A percentile compares a stretch with the other conserved stretches of the same genome.
These are phyloP conservation scores for Sclerotinia trifoliorum DNA, from an alignment of 2,329 filamentous ascomycete species.

Conservation along the genomic window DNA sequence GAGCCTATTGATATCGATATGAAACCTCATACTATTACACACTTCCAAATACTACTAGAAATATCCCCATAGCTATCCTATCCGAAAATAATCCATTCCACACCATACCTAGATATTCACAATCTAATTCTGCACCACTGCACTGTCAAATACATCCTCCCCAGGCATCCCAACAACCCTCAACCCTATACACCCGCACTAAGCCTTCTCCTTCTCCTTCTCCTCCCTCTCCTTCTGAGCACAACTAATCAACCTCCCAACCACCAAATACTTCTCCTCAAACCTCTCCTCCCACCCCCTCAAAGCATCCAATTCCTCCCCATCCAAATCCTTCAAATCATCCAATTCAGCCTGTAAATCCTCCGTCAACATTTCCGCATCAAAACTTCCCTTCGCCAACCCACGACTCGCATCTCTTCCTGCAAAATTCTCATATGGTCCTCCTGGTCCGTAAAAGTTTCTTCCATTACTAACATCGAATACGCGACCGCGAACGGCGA, in stretches of 20 bases:
- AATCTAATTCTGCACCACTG: neutral
- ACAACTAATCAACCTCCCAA: slow-evolving; percentile 76
- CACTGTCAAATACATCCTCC: neutral
- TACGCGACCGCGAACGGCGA: slow-evolving; percentile 86
- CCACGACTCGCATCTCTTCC: slow-evolving; percentile 87
- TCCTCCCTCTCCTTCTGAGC: slow-evolving; percentile 52
- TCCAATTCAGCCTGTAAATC: slow-evolving; percentile 83
- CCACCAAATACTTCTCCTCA: slow-evolving; percentile 89
- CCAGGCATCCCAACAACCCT: neutral
- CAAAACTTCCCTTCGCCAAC: slow-evolving; percentile 87
- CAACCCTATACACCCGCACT: neutral
- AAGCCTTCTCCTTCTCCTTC: slow-evolving; percentile 13
- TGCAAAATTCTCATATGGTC: slow-evolving; percentile 94
- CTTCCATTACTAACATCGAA: slow-evolving; percentile 86
- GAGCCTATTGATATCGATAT: neutral
- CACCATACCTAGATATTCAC: neutral
- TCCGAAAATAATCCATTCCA: neutral
- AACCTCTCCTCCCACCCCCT: slow-evolving; percentile 93
- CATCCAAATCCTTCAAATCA: slow-evolving; percentile 66
- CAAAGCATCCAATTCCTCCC: slow-evolving; percentile 78
- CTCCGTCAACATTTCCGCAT: slow-evolving; percentile 91
- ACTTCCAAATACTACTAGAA: neutral
- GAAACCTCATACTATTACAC: neutral
- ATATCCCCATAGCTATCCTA: neutral
- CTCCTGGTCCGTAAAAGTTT: slow-evolving; percentile 95